phyloP scores from a whole-genome alignment of 345 rosid species.

The Mallotus nudiflorus region DNA sequence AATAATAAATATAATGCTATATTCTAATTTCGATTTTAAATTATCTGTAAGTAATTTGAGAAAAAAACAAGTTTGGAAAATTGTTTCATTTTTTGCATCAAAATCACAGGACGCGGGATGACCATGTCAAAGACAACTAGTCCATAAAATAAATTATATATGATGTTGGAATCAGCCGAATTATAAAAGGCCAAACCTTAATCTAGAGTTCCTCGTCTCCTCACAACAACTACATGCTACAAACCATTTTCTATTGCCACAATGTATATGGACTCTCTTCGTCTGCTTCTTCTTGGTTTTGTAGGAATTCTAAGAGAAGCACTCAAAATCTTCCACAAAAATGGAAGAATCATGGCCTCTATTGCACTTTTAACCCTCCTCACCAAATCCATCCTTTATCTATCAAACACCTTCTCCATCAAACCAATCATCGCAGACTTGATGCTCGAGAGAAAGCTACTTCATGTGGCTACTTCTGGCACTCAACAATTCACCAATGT shows the following conservation, averaged over 20 bases:
- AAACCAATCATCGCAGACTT: constrained; percentile 33
- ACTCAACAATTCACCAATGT: constrained; percentile 25
- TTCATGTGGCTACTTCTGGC: constrained; percentile 30
- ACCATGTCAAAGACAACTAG: no score
- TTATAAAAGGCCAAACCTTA: no score
- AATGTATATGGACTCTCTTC: background rate
- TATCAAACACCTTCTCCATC: constrained; percentile 29
- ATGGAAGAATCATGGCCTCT: constrained; percentile 40
- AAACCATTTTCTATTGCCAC: no score
- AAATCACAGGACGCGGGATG: no score
- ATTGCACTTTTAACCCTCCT: constrained; percentile 31
- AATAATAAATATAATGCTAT: no score
- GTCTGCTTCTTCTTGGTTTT: constrained; percentile 22
- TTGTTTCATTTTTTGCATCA: no score
- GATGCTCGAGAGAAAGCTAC: constrained; percentile 15
- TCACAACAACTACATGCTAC: background rate
- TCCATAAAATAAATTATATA: no score
- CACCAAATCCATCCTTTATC: constrained; percentile 26
- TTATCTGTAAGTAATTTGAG: no score
- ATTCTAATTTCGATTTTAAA: no score
- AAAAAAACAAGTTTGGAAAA: no score
- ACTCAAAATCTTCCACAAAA: constrained; percentile 37
- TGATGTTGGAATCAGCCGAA: no score
- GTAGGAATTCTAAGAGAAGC: constrained; percentile 37
- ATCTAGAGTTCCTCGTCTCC: no score